Base-by-base conservation (phyloP, 805 yeast species). In the Pichia thaimueangensis region DNA sequence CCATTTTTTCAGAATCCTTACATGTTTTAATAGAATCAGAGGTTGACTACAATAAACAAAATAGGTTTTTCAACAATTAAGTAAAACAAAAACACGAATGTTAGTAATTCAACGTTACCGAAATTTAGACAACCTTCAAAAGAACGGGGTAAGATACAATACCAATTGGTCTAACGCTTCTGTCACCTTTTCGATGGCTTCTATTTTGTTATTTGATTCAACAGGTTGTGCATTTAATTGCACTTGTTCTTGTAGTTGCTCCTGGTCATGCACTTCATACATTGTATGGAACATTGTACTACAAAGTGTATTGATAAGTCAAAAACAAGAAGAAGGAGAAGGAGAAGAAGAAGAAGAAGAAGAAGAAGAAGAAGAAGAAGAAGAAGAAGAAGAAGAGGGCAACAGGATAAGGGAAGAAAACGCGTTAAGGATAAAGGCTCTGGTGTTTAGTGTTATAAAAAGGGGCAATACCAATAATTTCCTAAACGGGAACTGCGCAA, bases 101-200 rank as follows among this genome's bases (percentile, higher is more conserved):
- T n/a, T n/a, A n/a, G n/a, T n/a, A n/a, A n/a, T n/a, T n/a, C n/a
- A n/a, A n/a, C n/a, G n/a, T n/a, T n/a, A n/a, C n/a, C n/a, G n/a
- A n/a, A n/a, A n/a, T n/a, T n/a, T n/a, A n/a, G n/a, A n/a, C n/a
- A n/a, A n/a, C n/a, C n/a, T n/a, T n/a, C n/a, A n/a, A n/a, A n/a
- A n/a, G n/a, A n/a, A n/a, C n/a, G n/a, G n/a, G n/a, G n/a, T n/a
- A n/a, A n/a, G 16, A n/a, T 32, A 32, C 35, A 8, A 6, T 40
- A 35, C 43, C 39, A 40, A 17, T 30, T 17, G 5, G 11, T 22
- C n/a, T 10, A 40, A 29, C 22, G 28, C 39, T 30, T 40, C 43
- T 4, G 43, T 40, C 10, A 40, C 43, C 17, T 35, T 40, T 23
- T 35, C 30, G n/a, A 35, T 19, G 3, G 2, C 13, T 12, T 31